Evolutionary conservation across 176 grass and related monocot genomes (phyloP), one percentile per base, ranked within the genome.

Genomic region (Dactylis glomerata): DNA sequence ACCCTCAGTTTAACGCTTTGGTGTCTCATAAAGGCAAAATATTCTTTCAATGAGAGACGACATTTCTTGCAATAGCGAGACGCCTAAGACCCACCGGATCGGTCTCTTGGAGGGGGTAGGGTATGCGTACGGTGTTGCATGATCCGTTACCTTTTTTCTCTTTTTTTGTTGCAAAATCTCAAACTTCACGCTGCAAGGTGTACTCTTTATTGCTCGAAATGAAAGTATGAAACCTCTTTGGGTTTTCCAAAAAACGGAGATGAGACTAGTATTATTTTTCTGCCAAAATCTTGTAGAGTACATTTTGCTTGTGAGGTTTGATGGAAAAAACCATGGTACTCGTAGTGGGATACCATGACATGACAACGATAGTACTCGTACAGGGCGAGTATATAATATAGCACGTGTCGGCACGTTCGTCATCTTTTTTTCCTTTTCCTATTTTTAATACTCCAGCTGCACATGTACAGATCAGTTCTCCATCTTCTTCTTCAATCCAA

Each of bases 391-490:
- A 66, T 67, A 81, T 23, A 68, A 27, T 23, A 65, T 45, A 68
- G 38, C 46, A 44, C 50, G 24, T 67, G 69, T 65, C 24, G 54
- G 13, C 71, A 47, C 32, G 86, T 69, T 46, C 61, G 33, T 19
- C 27, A 52, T 36, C 46, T 75, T 9, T 74, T 8, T 73, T 34
- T 75, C 56, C 10, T 10, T 83, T 75, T 64, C 58, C 41, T 26
- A 62, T 78, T 50, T 75, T 78, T 78, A 61, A 78, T 59, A 6
- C 23, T 12, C n/a, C 34, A 78, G 76, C 76, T 42, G 76, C 34
- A 40, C 26, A 15, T 77, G 54, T 62, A 69, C 79, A 40, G 23
- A 15, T 30, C 66, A 40, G 20, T 59, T 45, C n/a, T n/a, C n/a
- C n/a, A n/a, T n/a, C n/a, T n/a, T n/a, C n/a, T n/a, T n/a, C 50